Evolutionary conservation across 2,329 filamentous ascomycete genomes (phyloP).

Genomic region (Peltaster fructicola): DNA sequence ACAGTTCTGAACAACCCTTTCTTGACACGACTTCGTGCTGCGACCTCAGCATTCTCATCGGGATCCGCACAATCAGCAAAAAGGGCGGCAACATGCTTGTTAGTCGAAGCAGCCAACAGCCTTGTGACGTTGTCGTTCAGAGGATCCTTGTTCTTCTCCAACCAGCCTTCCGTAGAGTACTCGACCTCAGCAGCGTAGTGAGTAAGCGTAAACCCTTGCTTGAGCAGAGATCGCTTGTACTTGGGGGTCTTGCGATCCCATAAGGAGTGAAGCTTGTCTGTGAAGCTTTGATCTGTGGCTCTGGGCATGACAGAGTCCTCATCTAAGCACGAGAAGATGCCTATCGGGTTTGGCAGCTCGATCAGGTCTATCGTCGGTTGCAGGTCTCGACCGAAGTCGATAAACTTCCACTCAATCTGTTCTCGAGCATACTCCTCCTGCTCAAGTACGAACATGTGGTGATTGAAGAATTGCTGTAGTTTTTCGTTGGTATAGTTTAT

Average conservation of each 20-base stretch:
- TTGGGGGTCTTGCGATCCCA: slow-evolving; percentile 96
- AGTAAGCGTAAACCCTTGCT: slow-evolving; percentile 85
- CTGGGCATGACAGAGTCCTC: slow-evolving; percentile 99
- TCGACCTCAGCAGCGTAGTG: slow-evolving; percentile 97
- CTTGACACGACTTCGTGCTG: slow-evolving; percentile 67
- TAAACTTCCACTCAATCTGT: slow-evolving; percentile 99
- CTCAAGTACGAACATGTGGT: slow-evolving; percentile 98
- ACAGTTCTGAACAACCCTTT: slow-evolving; percentile 94
- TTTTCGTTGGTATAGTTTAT: slow-evolving; percentile 99
- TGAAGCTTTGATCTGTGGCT: slow-evolving; percentile 90
- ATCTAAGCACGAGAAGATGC: slow-evolving; percentile 94
- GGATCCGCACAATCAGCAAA: slow-evolving; percentile 76
- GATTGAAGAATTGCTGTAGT: slow-evolving; percentile 97
- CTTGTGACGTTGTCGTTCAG: slow-evolving; percentile 93
- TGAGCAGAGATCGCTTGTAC: slow-evolving; percentile 73
- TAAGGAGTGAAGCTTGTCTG: slow-evolving; percentile 86
- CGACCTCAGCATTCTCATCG: slow-evolving; percentile 51
- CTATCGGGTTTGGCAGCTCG: slow-evolving; percentile 88
- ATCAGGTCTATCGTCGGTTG: slow-evolving; percentile 97
- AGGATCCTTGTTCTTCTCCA: slow-evolving; percentile 98
- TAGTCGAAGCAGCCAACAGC: slow-evolving; percentile 62
- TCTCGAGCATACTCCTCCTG: slow-evolving; percentile 96
- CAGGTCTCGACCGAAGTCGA: slow-evolving; percentile 91
- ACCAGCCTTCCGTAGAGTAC: slow-evolving; percentile 85
- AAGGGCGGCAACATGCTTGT: slow-evolving; percentile 66